Evolutionary conservation across 1,284 basidiomycete species (phyloP).

Genomic region (Xerocomus minutiporus): DNA sequence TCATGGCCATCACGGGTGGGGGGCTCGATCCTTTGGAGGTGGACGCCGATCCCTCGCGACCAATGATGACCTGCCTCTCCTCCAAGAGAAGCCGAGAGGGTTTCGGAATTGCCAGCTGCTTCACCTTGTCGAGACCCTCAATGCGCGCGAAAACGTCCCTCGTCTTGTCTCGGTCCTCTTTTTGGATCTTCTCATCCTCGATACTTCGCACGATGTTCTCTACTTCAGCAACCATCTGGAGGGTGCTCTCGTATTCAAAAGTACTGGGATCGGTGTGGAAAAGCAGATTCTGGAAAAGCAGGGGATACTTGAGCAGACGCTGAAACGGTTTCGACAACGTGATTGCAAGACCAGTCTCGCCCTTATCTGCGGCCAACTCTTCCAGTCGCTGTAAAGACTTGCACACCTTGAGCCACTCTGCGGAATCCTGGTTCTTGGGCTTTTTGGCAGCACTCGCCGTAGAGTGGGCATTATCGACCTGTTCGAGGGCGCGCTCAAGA

Average conservation of each 20-base stretch:
- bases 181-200: slow-evolving; percentile 95
- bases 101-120: slow-evolving; percentile 83
- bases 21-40: slow-evolving; percentile 45
- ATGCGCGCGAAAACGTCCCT: slow-evolving; percentile 94
- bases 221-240: slow-evolving; percentile 95
- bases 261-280: slow-evolving; percentile 96
- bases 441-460: slow-evolving; percentile 61
- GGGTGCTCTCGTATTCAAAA: slow-evolving; percentile 93
- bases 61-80: slow-evolving; percentile 58
- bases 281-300: slow-evolving; percentile 96
- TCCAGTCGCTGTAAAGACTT: slow-evolving; percentile 73
- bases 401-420: slow-evolving; percentile 73
- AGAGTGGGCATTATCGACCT: slow-evolving; percentile 77
- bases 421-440: slow-evolving; percentile 73
- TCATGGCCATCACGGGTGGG: slow-evolving; percentile 48
- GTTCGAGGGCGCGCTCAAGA: slow-evolving; percentile 82
- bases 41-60: slow-evolving; percentile 24
- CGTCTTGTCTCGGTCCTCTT: slow-evolving; percentile 92
- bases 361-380: slow-evolving; percentile 74
- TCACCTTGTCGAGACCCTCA: slow-evolving; percentile 89
- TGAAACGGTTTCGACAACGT: slow-evolving; percentile 97
- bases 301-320: slow-evolving; percentile 91
- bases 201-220: slow-evolving; percentile 94
- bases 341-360: slow-evolving; percentile 91
- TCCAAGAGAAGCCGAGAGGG: slow-evolving; percentile 83